Percentiles rank a stretch among this genome's conserved stretches.
These are phyloP conservation scores for Ceratocystis harringtonii DNA, from an alignment of 2,329 filamentous ascomycete genomes.

Conservation along the genomic window DNA sequence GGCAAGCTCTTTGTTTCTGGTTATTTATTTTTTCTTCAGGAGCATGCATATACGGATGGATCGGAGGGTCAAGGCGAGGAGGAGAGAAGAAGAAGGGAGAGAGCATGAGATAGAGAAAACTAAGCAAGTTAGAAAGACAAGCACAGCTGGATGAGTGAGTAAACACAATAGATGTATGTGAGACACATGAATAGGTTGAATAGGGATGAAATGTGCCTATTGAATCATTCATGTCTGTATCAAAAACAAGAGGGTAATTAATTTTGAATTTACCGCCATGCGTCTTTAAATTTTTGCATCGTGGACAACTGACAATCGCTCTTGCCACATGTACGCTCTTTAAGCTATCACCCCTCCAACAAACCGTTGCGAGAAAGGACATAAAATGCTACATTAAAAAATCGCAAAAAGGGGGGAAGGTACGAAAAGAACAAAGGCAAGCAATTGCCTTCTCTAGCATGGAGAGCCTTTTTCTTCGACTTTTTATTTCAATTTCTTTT, in stretches of 20 bases:
- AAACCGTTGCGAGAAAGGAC: neutral
- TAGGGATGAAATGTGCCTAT: too few relatives aligned
- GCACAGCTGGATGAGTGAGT: neutral
- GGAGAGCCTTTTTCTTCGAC: neutral
- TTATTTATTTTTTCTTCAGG: neutral
- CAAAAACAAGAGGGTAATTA: neutral
- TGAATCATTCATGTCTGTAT: too few relatives aligned
- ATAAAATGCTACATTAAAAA: neutral
- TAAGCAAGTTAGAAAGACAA: neutral
- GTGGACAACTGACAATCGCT: neutral
- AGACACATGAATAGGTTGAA: too few relatives aligned
- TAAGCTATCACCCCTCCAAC: neutral
- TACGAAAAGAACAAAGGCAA: neutral
- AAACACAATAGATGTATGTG: too few relatives aligned
- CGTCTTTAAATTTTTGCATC: neutral
- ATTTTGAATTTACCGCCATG: neutral
- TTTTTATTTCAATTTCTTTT: neutral
- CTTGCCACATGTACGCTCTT: neutral
- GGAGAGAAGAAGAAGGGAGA: neutral
- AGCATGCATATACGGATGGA: conserved; percentile 3
- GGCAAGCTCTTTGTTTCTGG: neutral
- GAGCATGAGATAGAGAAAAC: neutral
- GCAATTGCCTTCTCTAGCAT: neutral
- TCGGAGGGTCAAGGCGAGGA: neutral
- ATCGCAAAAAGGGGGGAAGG: neutral